Percentiles rank a stretch among this genome's conserved stretches.
phyloP scores from a whole-genome alignment of 495 filamentous ascomycete species.

The Talaromyces trachyspermus region DNA sequence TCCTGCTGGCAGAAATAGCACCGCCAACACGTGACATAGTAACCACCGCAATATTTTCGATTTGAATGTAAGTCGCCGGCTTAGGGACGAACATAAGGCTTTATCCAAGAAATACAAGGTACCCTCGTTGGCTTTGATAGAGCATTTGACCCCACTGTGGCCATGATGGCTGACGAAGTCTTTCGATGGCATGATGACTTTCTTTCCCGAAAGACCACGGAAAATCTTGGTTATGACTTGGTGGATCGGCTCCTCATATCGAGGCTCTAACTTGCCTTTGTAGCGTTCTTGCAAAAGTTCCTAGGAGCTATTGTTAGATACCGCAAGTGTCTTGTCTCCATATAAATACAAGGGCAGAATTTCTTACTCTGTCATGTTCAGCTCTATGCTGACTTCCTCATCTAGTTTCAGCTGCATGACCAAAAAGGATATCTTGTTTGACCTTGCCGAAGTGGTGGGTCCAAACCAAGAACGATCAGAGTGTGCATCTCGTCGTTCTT shows the following conservation, averaged over 20 bases:
- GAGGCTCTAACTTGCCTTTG: constrained; percentile 74
- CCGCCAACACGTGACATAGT: constrained; percentile 95
- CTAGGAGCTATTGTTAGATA: constrained; percentile 22
- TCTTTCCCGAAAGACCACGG: constrained; percentile 87
- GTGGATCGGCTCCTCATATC: constrained; percentile 88
- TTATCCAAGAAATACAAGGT: constrained; percentile 96
- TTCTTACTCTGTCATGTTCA: constrained; percentile 91
- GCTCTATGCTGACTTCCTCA: constrained; percentile 91
- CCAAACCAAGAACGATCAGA: constrained; percentile 90
- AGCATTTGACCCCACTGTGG: constrained; percentile 95
- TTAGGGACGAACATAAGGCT: constrained; percentile 99
- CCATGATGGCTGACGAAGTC: constrained; percentile 89
- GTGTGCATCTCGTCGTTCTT: constrained; percentile 95
- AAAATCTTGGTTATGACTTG: constrained; percentile 91
- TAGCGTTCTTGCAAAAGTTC: constrained; percentile 72
- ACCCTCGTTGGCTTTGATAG: constrained; percentile 97
- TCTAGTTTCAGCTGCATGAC: constrained; percentile 99
- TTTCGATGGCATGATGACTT: constrained; percentile 84
- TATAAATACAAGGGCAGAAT: not conserved
- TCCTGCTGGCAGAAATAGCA: constrained; percentile 85
- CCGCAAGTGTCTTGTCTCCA: not conserved
- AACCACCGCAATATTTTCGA: constrained; percentile 81
- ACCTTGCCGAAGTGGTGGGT: constrained; percentile 92
- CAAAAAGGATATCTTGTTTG: constrained; percentile 97
- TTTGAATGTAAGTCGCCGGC: constrained; percentile 90